phyloP scores from a whole-genome alignment of 2,329 filamentous ascomycete genomes.

The Claviceps digitariae region DNA sequence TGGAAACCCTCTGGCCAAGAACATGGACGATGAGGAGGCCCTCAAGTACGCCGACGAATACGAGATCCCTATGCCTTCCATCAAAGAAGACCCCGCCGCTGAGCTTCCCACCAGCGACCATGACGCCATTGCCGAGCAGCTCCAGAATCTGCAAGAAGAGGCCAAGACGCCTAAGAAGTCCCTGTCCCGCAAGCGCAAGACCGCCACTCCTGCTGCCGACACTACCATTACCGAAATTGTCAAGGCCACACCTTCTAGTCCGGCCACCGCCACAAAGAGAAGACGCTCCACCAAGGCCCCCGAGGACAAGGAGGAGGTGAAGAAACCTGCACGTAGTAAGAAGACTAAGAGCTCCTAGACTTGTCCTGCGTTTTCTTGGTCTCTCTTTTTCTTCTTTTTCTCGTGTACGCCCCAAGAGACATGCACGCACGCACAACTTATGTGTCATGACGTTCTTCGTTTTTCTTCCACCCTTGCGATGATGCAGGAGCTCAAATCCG shows the following conservation, averaged over 20 bases:
- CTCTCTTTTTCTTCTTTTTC: background rate
- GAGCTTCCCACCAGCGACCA: constrained; percentile 30
- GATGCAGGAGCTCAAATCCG: too few relatives aligned
- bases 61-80: constrained; percentile 37
- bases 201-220: constrained; percentile 28
- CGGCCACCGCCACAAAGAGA: constrained; percentile 53
- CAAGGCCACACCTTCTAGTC: constrained; percentile 34
- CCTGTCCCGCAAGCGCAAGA: constrained; percentile 43
- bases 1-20: constrained; percentile 43
- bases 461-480: too few relatives aligned
- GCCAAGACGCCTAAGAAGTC: constrained; percentile 47
- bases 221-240: constrained; percentile 18
- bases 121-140: constrained; percentile 45
- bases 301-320: constrained; percentile 42
- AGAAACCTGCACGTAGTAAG: constrained; percentile 47
- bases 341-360: constrained; percentile 34
- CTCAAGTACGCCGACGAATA: constrained; percentile 46
- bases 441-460: too few relatives aligned
- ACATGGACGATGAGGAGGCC: constrained; percentile 48
- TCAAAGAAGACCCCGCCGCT: constrained; percentile 25
- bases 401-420: too few relatives aligned
- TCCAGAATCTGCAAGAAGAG: constrained; percentile 37
- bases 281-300: constrained; percentile 43
- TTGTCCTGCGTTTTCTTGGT: background rate
- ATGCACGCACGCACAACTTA: too few relatives aligned